Conservation (phyloP, 2,329 filamentous ascomycete genomes). For the Botrytis fragariae region DNA sequence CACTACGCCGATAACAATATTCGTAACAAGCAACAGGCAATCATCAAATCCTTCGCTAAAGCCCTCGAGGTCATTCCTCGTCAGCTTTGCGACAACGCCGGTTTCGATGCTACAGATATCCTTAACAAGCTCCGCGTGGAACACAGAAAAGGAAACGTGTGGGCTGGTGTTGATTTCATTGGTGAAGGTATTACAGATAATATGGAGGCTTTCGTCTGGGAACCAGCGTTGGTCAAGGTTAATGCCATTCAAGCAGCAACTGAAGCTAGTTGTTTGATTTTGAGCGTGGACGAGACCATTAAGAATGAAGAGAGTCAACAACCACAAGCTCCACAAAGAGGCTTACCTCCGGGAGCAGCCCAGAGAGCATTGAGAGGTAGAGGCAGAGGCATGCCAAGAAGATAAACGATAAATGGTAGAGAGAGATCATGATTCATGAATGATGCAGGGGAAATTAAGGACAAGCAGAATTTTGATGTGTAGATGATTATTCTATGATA, state of each 20-base stretch:
- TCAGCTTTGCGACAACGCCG: conserved; percentile 97
- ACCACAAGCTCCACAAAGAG: conserved; percentile 75
- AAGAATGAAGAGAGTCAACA: conserved; percentile 90
- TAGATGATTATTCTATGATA: conserved; percentile 12
- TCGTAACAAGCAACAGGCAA: conserved; percentile 90
- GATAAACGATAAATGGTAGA: conserved; percentile 27
- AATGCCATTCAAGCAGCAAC: conserved; percentile 96
- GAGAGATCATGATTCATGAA: conserved; percentile 18
- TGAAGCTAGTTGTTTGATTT: conserved; percentile 90
- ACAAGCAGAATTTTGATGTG: neutral
- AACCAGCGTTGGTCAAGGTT: conserved; percentile 91
- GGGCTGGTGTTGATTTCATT: conserved; percentile 94
- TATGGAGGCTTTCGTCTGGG: conserved; percentile 95
- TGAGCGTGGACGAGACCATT: conserved; percentile 97
- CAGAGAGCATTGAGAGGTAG: conserved; percentile 82
- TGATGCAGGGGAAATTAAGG: neutral
- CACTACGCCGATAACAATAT: conserved; percentile 90
- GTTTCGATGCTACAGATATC: conserved; percentile 97
- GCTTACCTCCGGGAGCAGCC: conserved; percentile 76
- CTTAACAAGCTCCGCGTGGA: conserved; percentile 94
- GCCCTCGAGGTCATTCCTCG: conserved; percentile 94
- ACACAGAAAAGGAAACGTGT: conserved; percentile 87
- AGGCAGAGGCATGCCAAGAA: conserved; percentile 83
- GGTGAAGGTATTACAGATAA: conserved; percentile 93
- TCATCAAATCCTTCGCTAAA: conserved; percentile 98